Evolutionary conservation across 2,329 filamentous ascomycete genomes (phyloP).

Genomic region (Colletotrichum magnum): DNA sequence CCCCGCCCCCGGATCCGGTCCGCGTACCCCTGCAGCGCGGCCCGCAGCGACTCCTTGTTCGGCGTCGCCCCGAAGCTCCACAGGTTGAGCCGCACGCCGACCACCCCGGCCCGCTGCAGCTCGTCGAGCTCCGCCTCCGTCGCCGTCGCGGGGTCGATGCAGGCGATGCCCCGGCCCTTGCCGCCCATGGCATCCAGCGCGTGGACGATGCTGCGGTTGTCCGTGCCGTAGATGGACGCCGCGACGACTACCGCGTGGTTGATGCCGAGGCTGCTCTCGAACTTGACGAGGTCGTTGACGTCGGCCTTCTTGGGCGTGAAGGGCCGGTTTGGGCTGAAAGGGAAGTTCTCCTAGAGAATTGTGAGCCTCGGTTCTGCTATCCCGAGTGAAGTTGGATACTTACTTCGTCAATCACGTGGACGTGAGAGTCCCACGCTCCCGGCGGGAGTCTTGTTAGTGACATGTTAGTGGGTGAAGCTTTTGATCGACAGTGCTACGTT

Average conservation of each 20-base stretch:
- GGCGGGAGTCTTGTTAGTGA: background rate
- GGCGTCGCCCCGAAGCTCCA: conserved; percentile 21
- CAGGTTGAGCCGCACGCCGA: conserved; percentile 18
- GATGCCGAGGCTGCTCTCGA: background rate
- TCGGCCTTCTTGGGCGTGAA: conserved; percentile 14
- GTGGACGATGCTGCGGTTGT: conserved; percentile 22
- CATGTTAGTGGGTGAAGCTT: background rate
- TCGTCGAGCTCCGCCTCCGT: conserved; percentile 16
- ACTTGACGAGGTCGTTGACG: conserved; percentile 2
- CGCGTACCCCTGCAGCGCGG: conserved; percentile 2
- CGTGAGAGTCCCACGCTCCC: conserved; percentile 13
- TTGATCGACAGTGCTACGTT: background rate
- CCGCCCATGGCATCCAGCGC: background rate
- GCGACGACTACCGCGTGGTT: conserved; percentile 9
- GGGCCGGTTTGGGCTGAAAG: background rate
- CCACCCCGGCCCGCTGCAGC: conserved; percentile 8
- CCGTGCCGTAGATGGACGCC: background rate
- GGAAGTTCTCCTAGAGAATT: background rate
- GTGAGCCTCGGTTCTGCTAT: background rate
- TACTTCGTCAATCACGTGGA: conserved; percentile 18
- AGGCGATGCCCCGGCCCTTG: conserved; percentile 1
- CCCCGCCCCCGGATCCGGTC: conserved; percentile 8
- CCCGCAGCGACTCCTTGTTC: background rate
- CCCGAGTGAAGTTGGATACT: background rate
- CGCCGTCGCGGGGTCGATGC: conserved; percentile 3